These are phyloP conservation scores for Withania somnifera DNA, from an alignment of 305 asterid species.

Conservation along the genomic window DNA sequence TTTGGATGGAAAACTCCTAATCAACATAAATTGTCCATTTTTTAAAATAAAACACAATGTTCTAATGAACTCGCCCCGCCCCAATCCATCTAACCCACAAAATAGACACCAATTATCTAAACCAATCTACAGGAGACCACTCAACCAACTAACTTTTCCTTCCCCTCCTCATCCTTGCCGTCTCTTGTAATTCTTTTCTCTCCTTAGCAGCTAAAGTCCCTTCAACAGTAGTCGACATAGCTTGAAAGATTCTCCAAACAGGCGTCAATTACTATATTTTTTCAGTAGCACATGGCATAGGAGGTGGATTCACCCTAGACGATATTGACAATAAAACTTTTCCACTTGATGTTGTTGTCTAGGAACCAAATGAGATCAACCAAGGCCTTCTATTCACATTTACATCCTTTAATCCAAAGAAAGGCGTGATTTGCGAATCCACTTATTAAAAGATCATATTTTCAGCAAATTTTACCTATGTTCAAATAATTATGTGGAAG, in stretches of 20 bases:
- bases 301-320: conserved; percentile 20
- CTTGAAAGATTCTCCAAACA: conserved; percentile 11
- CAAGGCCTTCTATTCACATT: conserved; percentile 17
- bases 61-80: no score
- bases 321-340: conserved; percentile 3
- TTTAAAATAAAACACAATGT: no score
- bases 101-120: no score
- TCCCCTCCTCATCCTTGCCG: neutral
- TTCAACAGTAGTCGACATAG: conserved; percentile 12
- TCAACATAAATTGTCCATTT: no score
- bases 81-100: no score
- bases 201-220: neutral
- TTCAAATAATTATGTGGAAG: conserved; percentile 23
- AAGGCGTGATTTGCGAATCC: neutral
- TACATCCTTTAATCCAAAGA: conserved; percentile 3
- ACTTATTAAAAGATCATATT: conserved; percentile 21
- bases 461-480: neutral
- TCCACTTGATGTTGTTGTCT: conserved; percentile 15
- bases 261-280: conserved; percentile 19
- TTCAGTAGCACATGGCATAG: conserved; percentile 11
- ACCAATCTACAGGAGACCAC: no score
- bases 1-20: no score
- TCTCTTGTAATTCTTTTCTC: neutral
- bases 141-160: neutral
- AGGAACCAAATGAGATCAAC: neutral